phyloP scores from a whole-genome alignment of 169 alveolate genomes.

The Cystoisospora suis region DNA sequence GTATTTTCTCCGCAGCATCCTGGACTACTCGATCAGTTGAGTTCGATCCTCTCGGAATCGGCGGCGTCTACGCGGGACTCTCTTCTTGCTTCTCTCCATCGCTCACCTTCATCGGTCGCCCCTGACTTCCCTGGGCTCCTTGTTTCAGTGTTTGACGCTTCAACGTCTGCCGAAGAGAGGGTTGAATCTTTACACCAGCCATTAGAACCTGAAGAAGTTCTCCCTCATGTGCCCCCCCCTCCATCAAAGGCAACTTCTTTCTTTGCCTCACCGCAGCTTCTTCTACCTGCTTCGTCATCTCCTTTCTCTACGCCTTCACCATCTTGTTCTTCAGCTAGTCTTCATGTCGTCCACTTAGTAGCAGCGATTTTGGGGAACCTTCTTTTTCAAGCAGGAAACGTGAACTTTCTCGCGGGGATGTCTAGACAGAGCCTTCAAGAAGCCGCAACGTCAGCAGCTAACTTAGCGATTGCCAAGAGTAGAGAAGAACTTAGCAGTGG shows the following conservation, averaged over 20 bases:
- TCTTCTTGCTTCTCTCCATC: constrained; percentile 25
- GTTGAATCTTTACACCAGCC: neutral
- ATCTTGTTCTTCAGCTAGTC: neutral
- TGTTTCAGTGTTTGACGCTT: neutral
- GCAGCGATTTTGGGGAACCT: neutral
- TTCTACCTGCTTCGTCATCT: neutral
- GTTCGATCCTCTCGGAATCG: constrained; percentile 45
- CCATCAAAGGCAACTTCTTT: too few species aligned
- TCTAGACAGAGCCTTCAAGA: neutral
- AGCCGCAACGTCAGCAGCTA: constrained; percentile 6
- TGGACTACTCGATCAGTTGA: constrained; percentile 46
- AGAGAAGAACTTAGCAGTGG: neutral
- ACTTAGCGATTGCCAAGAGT: neutral
- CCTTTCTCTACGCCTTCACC: neutral
- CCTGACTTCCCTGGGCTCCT: neutral
- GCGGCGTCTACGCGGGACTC: constrained; percentile 30
- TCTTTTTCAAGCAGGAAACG: neutral
- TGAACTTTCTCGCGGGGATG: neutral
- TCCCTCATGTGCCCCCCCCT: neutral
- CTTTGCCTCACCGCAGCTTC: too few species aligned
- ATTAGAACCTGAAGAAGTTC: neutral
- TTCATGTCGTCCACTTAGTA: neutral
- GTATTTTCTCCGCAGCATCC: constrained; percentile 36
- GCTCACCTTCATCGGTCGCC: neutral
- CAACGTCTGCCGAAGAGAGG: neutral